phyloP scores from a whole-genome alignment of 805 yeast genomes.

The Pichia rugopelliculosa region DNA sequence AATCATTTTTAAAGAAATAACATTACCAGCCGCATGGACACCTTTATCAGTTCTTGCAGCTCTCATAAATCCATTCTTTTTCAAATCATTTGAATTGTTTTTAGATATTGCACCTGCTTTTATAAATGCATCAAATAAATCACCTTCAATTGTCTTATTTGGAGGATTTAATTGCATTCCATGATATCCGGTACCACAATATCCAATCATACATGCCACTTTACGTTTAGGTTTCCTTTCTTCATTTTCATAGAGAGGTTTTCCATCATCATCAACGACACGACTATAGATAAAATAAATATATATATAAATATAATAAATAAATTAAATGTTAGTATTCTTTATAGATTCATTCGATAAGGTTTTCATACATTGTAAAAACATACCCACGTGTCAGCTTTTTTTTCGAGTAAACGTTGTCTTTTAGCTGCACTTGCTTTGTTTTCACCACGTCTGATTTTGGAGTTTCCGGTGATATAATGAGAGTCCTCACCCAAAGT shows the following conservation, averaged over 20 bases:
- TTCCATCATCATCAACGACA: conserved; percentile 54
- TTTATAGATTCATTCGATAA: neutral
- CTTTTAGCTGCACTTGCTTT: conserved; percentile 24
- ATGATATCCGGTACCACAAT: conserved; percentile 94
- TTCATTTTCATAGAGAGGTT: conserved; percentile 46
- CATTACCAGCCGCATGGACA: conserved; percentile 96
- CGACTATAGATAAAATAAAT: conserved; percentile 24
- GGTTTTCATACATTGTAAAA: conserved; percentile 14
- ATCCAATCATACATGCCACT: conserved; percentile 86
- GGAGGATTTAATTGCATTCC: conserved; percentile 95
- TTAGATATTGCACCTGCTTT: conserved; percentile 83
- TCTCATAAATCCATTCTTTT: conserved; percentile 80
- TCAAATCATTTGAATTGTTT: conserved; percentile 81
- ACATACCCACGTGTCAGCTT: conserved; percentile 54
- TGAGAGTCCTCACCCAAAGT: neutral
- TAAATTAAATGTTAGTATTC: conserved; percentile 12
- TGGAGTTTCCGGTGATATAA: neutral
- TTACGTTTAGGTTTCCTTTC: conserved; percentile 74
- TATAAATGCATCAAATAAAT: conserved; percentile 72
- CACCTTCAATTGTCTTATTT: conserved; percentile 84
- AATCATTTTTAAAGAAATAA: conserved; percentile 74
- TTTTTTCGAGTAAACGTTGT: conserved; percentile 23
- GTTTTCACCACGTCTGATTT: conserved; percentile 22
- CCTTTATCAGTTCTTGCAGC: conserved; percentile 92
- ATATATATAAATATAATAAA: too few species aligned